phyloP scores from a whole-genome alignment of 257 asterid genomes.

The Linderniella brevidens region DNA sequence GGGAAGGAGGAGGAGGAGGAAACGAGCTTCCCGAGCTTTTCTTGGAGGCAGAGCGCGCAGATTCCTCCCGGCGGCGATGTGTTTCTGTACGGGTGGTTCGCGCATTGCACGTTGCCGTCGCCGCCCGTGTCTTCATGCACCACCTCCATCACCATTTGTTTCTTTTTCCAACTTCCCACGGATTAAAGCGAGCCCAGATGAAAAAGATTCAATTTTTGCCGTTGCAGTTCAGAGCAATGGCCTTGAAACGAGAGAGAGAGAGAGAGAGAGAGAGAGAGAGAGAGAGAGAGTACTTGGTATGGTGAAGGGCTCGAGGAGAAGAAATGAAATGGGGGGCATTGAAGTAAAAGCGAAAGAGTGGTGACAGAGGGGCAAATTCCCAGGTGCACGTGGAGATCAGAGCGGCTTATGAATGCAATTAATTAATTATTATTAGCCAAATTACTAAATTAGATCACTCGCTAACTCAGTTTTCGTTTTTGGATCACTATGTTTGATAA shows the following conservation, averaged over 20 bases:
- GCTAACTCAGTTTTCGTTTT: no score
- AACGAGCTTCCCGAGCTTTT: slow-evolving; percentile 92
- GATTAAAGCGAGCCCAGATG: neutral
- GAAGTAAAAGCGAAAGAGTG: neutral
- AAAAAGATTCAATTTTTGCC: neutral
- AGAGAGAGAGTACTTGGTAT: neutral
- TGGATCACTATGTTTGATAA: no score
- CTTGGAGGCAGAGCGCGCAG: slow-evolving; percentile 93
- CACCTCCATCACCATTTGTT: slow-evolving; percentile 73
- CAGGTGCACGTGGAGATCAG: neutral
- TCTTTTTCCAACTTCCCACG: no score
- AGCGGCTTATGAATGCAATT: neutral
- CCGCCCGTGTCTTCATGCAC: slow-evolving; percentile 92
- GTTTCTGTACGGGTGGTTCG: slow-evolving; percentile 71
- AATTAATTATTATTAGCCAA: no score
- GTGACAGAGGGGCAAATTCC: neutral
- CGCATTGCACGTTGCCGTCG: slow-evolving; percentile 64
- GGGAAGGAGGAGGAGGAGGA: slow-evolving; percentile 84
- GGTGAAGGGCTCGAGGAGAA: neutral
- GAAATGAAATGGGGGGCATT: neutral
- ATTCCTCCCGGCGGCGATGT: slow-evolving; percentile 73
- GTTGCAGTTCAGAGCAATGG: neutral
- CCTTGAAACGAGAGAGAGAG: neutral
- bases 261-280: slow-evolving; percentile 2
- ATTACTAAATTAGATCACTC: no score